Evolutionary conservation across 768 basidiomycete species (phyloP).

Genomic region (Mycena belliarum): DNA sequence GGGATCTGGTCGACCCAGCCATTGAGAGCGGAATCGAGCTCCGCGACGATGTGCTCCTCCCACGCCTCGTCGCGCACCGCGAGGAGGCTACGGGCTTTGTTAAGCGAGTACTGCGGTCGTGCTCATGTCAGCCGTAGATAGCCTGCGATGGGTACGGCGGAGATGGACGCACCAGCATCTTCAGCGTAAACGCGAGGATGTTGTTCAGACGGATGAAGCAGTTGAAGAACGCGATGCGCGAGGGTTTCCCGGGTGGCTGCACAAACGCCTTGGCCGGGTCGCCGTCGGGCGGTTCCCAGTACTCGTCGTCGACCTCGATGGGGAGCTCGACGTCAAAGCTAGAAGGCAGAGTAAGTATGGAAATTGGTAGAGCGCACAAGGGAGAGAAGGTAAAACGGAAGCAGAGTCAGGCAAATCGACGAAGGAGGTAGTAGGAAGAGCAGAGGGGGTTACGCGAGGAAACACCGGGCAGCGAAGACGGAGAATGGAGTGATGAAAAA

Average conservation of each 20-base stretch:
- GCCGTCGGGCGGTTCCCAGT: slow-evolving; percentile 38
- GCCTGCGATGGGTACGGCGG: too few species aligned
- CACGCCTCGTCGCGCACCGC: slow-evolving; percentile 35
- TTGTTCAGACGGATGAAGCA: slow-evolving; percentile 46
- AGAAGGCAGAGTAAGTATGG: too few species aligned
- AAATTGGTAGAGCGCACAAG: too few species aligned
- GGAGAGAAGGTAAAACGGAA: too few species aligned
- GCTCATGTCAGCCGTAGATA: too few species aligned
- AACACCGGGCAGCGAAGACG: too few species aligned
- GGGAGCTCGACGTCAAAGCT: slow-evolving; percentile 53
- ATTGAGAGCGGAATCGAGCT: slow-evolving; percentile 44
- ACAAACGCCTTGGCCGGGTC: slow-evolving; percentile 41
- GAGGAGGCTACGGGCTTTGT: slow-evolving; percentile 33
- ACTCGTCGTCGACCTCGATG: slow-evolving; percentile 57
- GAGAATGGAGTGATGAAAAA: too few species aligned
- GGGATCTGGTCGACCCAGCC: slow-evolving; percentile 46
- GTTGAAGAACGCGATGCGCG: slow-evolving; percentile 42
- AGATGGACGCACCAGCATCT: slow-evolving; percentile 21
- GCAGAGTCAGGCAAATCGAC: too few species aligned
- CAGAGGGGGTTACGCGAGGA: too few species aligned
- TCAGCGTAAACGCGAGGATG: slow-evolving; percentile 42
- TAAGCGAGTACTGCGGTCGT: slow-evolving; percentile 39
- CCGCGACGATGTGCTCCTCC: slow-evolving; percentile 30
- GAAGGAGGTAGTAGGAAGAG: too few species aligned
- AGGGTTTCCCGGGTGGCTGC: slow-evolving; percentile 47